Conservation (phyloP, 495 filamentous ascomycete genomes). For the Neohortaea acidophila region DNA sequence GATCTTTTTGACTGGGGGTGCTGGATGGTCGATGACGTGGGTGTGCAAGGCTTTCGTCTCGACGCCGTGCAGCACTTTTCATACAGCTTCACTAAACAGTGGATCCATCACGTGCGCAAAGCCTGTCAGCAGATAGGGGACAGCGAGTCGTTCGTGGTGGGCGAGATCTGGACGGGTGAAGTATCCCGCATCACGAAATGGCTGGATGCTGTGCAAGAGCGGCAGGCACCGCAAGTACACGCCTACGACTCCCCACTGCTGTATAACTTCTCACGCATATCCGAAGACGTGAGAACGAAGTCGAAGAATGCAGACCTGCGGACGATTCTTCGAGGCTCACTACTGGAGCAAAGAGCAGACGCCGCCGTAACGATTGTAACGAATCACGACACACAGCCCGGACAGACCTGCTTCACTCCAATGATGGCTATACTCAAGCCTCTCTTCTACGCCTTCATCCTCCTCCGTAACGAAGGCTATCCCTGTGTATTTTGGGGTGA, state of each 20-base stretch:
- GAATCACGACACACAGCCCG: conserved; percentile 31
- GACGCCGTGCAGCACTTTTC: conserved; percentile 64
- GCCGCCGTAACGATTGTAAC: conserved; percentile 40
- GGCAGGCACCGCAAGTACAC: conserved; percentile 32
- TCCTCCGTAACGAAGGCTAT: conserved; percentile 48
- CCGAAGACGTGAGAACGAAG: neutral
- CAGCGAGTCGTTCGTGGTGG: conserved; percentile 49
- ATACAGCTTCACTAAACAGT: conserved; percentile 44
- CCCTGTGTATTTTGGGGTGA: conserved; percentile 66
- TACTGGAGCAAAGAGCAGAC: conserved; percentile 43
- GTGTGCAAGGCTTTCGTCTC: conserved; percentile 53
- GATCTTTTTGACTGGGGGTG: conserved; percentile 53
- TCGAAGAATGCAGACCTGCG: conserved; percentile 40
- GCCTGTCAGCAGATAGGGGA: conserved; percentile 23
- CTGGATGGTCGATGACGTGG: conserved; percentile 46
- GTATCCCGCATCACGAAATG: conserved; percentile 39
- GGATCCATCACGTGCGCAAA: conserved; percentile 39
- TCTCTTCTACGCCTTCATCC: conserved; percentile 37
- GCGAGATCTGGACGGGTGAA: conserved; percentile 58
- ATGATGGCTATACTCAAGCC: conserved; percentile 26
- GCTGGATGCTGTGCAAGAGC: conserved; percentile 37
- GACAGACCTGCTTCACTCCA: conserved; percentile 26
- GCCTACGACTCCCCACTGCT: conserved; percentile 58
- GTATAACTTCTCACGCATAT: conserved; percentile 36
- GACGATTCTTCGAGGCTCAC: conserved; percentile 42